Base-by-base conservation (phyloP, 768 basidiomycete species). In the Tulasnella sp. region DNA sequence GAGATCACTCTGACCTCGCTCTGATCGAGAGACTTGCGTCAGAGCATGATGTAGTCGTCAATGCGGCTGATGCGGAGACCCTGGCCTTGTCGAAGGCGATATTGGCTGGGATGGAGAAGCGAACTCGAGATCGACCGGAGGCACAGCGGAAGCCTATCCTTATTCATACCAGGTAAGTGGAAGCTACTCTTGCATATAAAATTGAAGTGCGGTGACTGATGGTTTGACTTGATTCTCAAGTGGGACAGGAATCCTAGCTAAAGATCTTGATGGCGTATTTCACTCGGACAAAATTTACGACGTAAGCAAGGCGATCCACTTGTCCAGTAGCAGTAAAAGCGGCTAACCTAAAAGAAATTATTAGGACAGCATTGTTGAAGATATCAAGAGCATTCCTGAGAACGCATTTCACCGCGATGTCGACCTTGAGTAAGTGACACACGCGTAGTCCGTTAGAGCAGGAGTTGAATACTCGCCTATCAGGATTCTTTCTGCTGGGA, bases 61-160 rank as follows among this genome's bases (percentile, higher is more conserved):
- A 82, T 75, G 48, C 74, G 20, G 82, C 82, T 4, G 82, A 83
- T 77, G 81, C 82, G 26, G 82, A 83, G 70, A 81, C 81, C 73
- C 51, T 82, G 5, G 75, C 69, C 13, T 78, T 83, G 23, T 78
- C 81, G 15, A 79, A 80, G 26, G 81, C 82, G 10, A 78, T 83
- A 29, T 71, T 83, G 29, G 72, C 70, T 15, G 82, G 82, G 23
- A 73, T 81, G 57, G 77, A 79, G 48, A 23, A 57, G 40, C 75
- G 81, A 23, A 73, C n/a, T 42, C 37, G 78, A 57, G 44, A 80
- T 46, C 16, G 67, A 48, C 32, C 69, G 46, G 39, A 51, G 70
- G 73, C 78, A 55, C 23, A 20, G 35, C 76, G 73, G 1, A 76
- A 78, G 44, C 82, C 81, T 20, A 81, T 83, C 48, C 77, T 81